These are phyloP conservation scores for Pythium volutum DNA, from an alignment of 352 stramenopile species.

Conservation along the genomic window DNA sequence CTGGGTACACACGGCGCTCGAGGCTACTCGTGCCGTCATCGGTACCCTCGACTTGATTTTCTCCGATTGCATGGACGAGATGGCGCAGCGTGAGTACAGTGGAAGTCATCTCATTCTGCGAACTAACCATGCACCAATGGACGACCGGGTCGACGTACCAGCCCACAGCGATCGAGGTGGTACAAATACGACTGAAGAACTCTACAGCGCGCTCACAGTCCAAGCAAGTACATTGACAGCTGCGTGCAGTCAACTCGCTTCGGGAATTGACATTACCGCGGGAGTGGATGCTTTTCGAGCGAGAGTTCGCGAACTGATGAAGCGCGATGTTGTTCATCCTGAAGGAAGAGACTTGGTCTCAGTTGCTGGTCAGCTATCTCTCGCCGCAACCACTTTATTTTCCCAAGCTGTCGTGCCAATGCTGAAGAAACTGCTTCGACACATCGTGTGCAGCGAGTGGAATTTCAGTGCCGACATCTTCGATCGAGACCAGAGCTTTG, in stretches of 20 bases:
- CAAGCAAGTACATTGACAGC: not conserved
- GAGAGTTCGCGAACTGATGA: constrained; percentile 1
- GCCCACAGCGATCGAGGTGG: not conserved
- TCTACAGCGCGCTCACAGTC: not conserved
- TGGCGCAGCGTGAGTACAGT: not conserved
- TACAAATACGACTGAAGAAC: not conserved
- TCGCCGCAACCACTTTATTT: not conserved
- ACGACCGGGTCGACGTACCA: not conserved
- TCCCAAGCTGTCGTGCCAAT: not conserved
- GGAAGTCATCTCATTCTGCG: not conserved
- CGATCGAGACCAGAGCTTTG: not conserved
- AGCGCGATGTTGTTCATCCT: not conserved
- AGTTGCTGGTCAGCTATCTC: not conserved
- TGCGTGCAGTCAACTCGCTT: not conserved
- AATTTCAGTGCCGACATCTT: constrained; percentile 34
- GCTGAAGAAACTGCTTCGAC: constrained; percentile 24
- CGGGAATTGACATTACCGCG: not conserved
- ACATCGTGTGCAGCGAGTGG: constrained; percentile 43
- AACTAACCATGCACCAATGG: not conserved
- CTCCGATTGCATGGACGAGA: not conserved
- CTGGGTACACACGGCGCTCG: not conserved
- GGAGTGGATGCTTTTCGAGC: not conserved
- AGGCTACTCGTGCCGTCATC: not conserved
- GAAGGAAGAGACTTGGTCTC: not conserved
- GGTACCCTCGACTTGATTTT: not conserved